Base-by-base conservation (phyloP, 129 eudicot genomes). In the Flaveria ramosissima region DNA sequence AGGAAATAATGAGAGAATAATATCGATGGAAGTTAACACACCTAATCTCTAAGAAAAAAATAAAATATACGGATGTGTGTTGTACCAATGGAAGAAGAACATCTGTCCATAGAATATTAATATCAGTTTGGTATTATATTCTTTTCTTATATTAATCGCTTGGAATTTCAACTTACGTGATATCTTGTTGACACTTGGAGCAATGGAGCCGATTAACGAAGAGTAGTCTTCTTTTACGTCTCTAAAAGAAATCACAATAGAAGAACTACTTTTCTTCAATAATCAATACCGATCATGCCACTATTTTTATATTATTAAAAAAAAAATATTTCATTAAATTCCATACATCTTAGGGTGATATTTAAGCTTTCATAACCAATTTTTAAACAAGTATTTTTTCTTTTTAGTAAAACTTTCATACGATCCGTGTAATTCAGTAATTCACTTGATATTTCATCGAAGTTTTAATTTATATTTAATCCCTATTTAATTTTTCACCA, bases 61-160 rank as follows among this genome's bases (percentile, higher is more conserved):
- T 20, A 12, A 1, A 9, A 32, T 63, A 32, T 36, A 14, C 16
- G 4, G 9, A 17, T 66, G 16, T 66, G 27, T 41, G 71, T 39
- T 66, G 51, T 66, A 41, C 71, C 71, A 66, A 66, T 41, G 27
- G 26, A 23, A 39, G 51, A 41, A 36, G 10, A 26, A 66, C 71
- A 41, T 9, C 24, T 39, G 21, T 30, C 41, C 26, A 9, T 66
- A 51, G 51, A 66, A 17, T 12, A 45, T 8, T 11, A 47, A 12
- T 15, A 48, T 48, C 14, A 6, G 2, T 52, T 52, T n/a, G 9
- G 55, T 52, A 52, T 52, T 52, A n/a, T 52, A 52, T 52, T 60
- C 67, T 1, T 61, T 61, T 24, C 26, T 21, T 56, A 56, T 11
- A 12, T 61, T 21, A 21, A 59, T 23, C 27, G 41, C 9, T 24